A percentile compares a stretch with the other conserved stretches of the same genome.
These are phyloP conservation scores for Talaromyces sp. DNA, from an alignment of 2,329 filamentous ascomycete genomes.

Conservation along the genomic window DNA sequence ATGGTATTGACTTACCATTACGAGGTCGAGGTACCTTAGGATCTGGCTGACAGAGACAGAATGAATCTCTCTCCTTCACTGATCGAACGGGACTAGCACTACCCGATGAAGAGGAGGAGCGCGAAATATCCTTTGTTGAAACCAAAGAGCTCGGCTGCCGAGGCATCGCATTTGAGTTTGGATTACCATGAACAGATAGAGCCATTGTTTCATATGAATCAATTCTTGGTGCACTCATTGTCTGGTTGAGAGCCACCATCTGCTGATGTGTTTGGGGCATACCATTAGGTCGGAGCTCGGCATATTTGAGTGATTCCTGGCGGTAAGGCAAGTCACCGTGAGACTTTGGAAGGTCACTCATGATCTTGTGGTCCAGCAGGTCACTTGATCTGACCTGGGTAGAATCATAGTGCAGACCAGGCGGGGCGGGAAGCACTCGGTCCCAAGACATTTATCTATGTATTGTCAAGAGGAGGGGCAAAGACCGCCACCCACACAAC, in stretches of 20 bases:
- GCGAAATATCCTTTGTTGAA: conserved; percentile 28
- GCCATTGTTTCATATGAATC: background rate
- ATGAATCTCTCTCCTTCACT: conserved; percentile 51
- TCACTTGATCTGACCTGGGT: conserved; percentile 39
- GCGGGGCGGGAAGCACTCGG: conserved; percentile 50
- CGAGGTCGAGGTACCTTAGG: conserved; percentile 71
- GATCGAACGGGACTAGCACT: conserved; percentile 38
- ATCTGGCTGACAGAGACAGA: conserved; percentile 71
- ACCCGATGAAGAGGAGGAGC: conserved; percentile 34
- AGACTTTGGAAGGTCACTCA: conserved; percentile 36
- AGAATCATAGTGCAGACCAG: conserved; percentile 46
- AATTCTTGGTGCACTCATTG: conserved; percentile 13
- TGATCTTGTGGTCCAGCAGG: conserved; percentile 47
- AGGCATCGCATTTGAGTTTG: background rate
- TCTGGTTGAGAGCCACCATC: conserved; percentile 29
- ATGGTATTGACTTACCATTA: conserved; percentile 61
- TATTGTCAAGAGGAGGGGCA: background rate
- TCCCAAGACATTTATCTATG: conserved; percentile 50
- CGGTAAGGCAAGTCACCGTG: conserved; percentile 20
- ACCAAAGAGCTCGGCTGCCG: conserved; percentile 10
- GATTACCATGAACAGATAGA: background rate
- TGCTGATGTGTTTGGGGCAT: conserved; percentile 29
- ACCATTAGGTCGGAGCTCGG: conserved; percentile 17
- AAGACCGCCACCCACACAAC: conserved; percentile 4
- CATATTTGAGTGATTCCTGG: conserved; percentile 24